Evolutionary conservation across 2,329 filamentous ascomycete genomes (phyloP).

Genomic region (Lecanoromycetidae sp.): DNA sequence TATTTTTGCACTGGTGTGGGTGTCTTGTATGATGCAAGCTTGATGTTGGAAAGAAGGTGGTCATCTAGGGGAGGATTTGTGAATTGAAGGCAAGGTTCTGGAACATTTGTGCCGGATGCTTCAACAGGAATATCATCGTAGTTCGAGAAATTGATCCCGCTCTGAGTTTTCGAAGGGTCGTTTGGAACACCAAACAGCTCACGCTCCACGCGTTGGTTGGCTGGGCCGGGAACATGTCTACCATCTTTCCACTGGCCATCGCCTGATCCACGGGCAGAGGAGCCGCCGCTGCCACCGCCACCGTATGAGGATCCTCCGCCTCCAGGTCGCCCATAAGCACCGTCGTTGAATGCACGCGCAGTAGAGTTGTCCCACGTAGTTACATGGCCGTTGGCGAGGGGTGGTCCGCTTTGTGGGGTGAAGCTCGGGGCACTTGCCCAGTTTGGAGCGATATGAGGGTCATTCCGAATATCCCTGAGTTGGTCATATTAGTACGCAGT

Average conservation of each 20-base stretch:
- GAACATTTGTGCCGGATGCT: conserved; percentile 85
- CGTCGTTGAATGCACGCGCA: conserved; percentile 43
- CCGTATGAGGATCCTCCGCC: conserved; percentile 25
- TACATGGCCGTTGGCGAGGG: conserved; percentile 10
- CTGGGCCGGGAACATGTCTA: conserved; percentile 83
- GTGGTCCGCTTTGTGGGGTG: conserved; percentile 26
- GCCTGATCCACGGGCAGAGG: conserved; percentile 65
- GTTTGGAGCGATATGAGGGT: conserved; percentile 25
- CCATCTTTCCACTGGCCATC: conserved; percentile 95
- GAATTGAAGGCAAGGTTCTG: conserved; percentile 82
- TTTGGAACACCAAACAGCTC: conserved; percentile 88
- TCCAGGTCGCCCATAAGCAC: conserved; percentile 48
- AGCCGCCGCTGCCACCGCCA: conserved; percentile 41
- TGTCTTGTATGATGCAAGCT: conserved; percentile 84
- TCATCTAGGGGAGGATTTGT: conserved; percentile 91
- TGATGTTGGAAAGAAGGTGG: conserved; percentile 85
- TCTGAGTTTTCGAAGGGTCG: conserved; percentile 89
- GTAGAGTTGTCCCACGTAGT: conserved; percentile 23
- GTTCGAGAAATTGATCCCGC: conserved; percentile 99
- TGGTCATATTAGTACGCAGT: neutral
- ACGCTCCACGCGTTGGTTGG: conserved; percentile 81
- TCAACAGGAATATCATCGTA: conserved; percentile 99
- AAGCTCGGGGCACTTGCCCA: conserved; percentile 49
- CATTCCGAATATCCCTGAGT: conserved; percentile 12
- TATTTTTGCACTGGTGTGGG: conserved; percentile 98